Evolutionary conservation across 2,329 filamentous ascomycete species (phyloP).

Genomic region (Aureobasidium melanogenum): DNA sequence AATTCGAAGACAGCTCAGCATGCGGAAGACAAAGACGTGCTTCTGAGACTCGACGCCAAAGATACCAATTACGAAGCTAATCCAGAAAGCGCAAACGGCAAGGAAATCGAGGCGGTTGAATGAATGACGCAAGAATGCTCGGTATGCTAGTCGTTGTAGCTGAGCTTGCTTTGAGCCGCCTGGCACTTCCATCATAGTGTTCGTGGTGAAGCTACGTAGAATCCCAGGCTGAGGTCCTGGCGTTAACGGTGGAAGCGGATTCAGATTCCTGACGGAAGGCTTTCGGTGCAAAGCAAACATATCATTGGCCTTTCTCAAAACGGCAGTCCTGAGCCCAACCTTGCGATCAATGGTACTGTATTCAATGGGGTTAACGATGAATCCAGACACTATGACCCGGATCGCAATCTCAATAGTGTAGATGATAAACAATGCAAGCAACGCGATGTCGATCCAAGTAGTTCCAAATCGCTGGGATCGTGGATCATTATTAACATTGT

Average conservation of each 20-base stretch:
- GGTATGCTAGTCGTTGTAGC: conserved; percentile 73
- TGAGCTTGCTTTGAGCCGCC: conserved; percentile 66
- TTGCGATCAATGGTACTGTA: conserved; percentile 84
- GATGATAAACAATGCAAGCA: conserved; percentile 75
- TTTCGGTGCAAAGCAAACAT: conserved; percentile 77
- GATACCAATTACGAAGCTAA: conserved; percentile 67
- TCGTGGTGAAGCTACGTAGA: conserved; percentile 28
- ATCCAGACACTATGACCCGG: conserved; percentile 84
- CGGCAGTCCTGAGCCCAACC: conserved; percentile 61
- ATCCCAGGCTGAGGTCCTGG: conserved; percentile 18
- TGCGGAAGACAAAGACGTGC: conserved; percentile 84
- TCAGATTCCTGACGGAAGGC: conserved; percentile 49
- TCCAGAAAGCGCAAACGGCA: conserved; percentile 91
- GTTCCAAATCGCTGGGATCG: conserved; percentile 59
- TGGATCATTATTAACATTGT: conserved; percentile 56
- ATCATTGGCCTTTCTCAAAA: conserved; percentile 65
- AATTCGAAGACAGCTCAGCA: conserved; percentile 93
- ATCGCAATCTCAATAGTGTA: conserved; percentile 81
- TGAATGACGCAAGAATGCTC: conserved; percentile 86
- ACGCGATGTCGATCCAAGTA: conserved; percentile 63
- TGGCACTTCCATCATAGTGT: conserved; percentile 37
- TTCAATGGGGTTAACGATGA: conserved; percentile 80
- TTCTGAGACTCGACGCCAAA: conserved; percentile 57
- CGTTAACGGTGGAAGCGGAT: conserved; percentile 24
- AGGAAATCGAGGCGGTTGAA: conserved; percentile 95